Conservation (phyloP, 139 green algal genomes). For the Nannochloris sp. region DNA sequence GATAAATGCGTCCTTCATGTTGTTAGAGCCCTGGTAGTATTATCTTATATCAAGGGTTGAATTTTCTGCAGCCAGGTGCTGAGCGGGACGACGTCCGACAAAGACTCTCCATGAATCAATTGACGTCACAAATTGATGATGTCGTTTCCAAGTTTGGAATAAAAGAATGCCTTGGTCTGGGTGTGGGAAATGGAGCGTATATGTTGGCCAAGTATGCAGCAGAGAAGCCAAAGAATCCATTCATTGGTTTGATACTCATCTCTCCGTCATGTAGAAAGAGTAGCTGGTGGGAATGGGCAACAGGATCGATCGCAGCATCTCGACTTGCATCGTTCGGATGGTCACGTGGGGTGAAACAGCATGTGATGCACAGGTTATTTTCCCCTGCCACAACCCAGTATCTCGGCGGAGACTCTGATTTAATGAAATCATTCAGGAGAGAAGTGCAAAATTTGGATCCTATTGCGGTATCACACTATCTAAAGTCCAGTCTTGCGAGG, state of each 20-base stretch:
- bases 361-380: slow-evolving; percentile 12
- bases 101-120: slow-evolving; percentile 16
- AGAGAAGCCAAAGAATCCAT: background rate
- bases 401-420: slow-evolving; percentile 17
- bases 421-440: slow-evolving; percentile 10
- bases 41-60: too few species aligned
- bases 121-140: slow-evolving; percentile 20
- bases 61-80: too few species aligned
- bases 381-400: slow-evolving; percentile 7
- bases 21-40: too few species aligned
- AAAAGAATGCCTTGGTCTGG: slow-evolving; percentile 18
- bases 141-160: slow-evolving; percentile 26
- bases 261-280: slow-evolving; percentile 20
- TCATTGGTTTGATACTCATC: slow-evolving; percentile 28
- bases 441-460: slow-evolving; percentile 16
- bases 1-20: background rate
- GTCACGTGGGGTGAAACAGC: background rate
- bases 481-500: slow-evolving; percentile 14
- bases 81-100: background rate
- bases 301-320: slow-evolving; percentile 9
- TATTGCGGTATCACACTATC: slow-evolving; percentile 14
- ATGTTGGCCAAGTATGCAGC: slow-evolving; percentile 22
- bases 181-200: slow-evolving; percentile 29
- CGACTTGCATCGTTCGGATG: slow-evolving; percentile 15
- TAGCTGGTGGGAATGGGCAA: slow-evolving; percentile 38